Conservation (phyloP, 2,329 filamentous ascomycete genomes). For the Grosmannia serpens region DNA sequence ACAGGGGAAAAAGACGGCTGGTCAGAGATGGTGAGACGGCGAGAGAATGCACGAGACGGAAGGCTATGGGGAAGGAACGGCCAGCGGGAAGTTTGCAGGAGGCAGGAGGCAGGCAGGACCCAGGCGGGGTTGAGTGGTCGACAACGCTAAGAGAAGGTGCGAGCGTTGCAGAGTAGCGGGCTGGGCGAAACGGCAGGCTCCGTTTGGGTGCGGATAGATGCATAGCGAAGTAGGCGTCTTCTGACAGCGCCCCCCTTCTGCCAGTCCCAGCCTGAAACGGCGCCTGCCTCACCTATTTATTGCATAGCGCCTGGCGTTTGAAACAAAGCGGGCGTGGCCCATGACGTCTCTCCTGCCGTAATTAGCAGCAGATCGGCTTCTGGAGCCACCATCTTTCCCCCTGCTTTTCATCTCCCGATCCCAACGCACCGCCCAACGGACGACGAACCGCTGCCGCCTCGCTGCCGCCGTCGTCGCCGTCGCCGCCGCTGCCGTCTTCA, state of each 20-base stretch:
- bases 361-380: neutral
- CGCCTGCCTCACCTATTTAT: neutral
- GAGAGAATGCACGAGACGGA: neutral
- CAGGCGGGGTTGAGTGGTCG: neutral
- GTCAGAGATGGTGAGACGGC: neutral
- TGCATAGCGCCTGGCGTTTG: neutral
- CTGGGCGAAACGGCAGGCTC: neutral
- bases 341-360: neutral
- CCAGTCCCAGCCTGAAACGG: too few species aligned
- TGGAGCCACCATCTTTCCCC: too few species aligned
- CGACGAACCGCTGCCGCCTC: neutral
- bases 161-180: neutral
- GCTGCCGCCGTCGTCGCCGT: neutral
- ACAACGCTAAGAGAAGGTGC: neutral
- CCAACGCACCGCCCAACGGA: neutral
- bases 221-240: too few species aligned
- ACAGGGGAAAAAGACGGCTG: neutral
- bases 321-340: constrained; percentile 1
- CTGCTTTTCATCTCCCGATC: neutral
- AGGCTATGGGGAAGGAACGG: neutral
- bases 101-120: neutral
- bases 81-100: neutral
- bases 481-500: neutral
- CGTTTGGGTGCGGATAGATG: too few species aligned
- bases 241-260: too few species aligned